These are phyloP conservation scores for Cyclotella baltica DNA, from an alignment of 108 stramenopile species.

Conservation along the genomic window DNA sequence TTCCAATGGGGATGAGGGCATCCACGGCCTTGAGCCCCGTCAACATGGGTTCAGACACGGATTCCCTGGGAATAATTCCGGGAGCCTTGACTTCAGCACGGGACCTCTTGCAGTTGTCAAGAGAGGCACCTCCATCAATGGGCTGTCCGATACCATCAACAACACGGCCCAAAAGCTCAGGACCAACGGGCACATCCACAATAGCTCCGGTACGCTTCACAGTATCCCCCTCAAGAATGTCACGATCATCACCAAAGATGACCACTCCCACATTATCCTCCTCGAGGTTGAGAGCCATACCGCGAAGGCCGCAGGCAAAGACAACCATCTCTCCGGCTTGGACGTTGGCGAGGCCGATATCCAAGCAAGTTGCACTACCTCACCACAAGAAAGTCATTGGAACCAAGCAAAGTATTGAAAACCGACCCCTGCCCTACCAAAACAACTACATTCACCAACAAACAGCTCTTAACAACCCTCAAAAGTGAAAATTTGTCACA, in stretches of 20 bases:
- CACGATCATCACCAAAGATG: slow-evolving; percentile 99
- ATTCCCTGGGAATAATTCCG: slow-evolving; percentile 99
- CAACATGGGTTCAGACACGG: slow-evolving; percentile 99
- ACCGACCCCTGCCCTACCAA: too few relatives aligned
- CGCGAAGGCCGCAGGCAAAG: slow-evolving; percentile 94
- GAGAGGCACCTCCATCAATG: slow-evolving; percentile 95
- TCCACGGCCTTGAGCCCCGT: slow-evolving; percentile 99
- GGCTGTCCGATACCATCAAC: slow-evolving; percentile 99
- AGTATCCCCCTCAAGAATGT: slow-evolving; percentile 98
- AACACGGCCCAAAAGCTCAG: slow-evolving; percentile 97
- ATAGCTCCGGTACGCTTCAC: slow-evolving; percentile 99
- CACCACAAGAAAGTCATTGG: too few relatives aligned
- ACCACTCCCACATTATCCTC: slow-evolving; percentile 99
- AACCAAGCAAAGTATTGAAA: too few relatives aligned
- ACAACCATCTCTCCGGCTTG: slow-evolving; percentile 99
- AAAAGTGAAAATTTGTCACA: too few relatives aligned
- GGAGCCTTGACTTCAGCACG: slow-evolving; percentile 99
- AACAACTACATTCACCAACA: too few relatives aligned
- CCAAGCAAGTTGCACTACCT: too few relatives aligned
- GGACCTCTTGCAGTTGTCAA: slow-evolving; percentile 94
- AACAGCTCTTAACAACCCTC: too few relatives aligned
- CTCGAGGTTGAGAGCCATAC: slow-evolving; percentile 99
- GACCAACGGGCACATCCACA: slow-evolving; percentile 99
- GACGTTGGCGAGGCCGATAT: slow-evolving; percentile 99
- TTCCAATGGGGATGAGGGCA: slow-evolving; percentile 99